Conservation (phyloP, 768 basidiomycete genomes). For the Leccinellum rugosiceps region DNA sequence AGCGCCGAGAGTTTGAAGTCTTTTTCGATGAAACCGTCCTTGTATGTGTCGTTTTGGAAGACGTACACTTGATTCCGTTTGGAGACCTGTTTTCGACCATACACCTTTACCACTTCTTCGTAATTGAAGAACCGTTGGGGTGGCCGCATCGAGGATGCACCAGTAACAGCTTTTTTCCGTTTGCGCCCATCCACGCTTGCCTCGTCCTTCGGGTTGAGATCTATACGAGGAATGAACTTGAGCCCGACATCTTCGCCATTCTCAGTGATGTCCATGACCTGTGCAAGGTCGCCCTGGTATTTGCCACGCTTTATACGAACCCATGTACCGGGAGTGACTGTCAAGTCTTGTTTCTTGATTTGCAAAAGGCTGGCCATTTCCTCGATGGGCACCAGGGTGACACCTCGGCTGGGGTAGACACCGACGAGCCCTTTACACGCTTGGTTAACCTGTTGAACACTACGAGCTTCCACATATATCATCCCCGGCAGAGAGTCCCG, state of each 20-base stretch:
- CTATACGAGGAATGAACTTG: slow-evolving; percentile 96
- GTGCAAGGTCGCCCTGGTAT: slow-evolving; percentile 92
- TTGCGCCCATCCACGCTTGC: slow-evolving; percentile 65
- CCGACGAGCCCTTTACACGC: slow-evolving; percentile 92
- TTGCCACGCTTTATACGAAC: slow-evolving; percentile 92
- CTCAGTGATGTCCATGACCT: slow-evolving; percentile 91
- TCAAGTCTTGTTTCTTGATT: slow-evolving; percentile 91
- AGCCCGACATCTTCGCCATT: slow-evolving; percentile 91
- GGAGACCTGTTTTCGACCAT: slow-evolving; percentile 72
- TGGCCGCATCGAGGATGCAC: slow-evolving; percentile 65
- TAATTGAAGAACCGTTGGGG: slow-evolving; percentile 91
- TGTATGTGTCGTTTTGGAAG: slow-evolving; percentile 92
- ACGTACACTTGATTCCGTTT: slow-evolving; percentile 74
- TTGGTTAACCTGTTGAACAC: slow-evolving; percentile 77
- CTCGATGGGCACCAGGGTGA: slow-evolving; percentile 87
- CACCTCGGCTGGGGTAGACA: slow-evolving; percentile 79
- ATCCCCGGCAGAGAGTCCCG: slow-evolving; percentile 93
- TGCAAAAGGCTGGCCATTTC: slow-evolving; percentile 97
- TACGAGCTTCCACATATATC: slow-evolving; percentile 94
- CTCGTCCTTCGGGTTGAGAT: slow-evolving; percentile 88
- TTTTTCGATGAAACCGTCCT: slow-evolving; percentile 94
- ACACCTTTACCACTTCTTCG: slow-evolving; percentile 87
- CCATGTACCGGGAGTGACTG: slow-evolving; percentile 86
- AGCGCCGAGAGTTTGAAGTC: slow-evolving; percentile 83
- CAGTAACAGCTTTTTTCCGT: slow-evolving; percentile 61